Percentiles rank a stretch among this genome's conserved stretches.
Evolutionary conservation across 352 stramenopile species (phyloP).

Genomic region (Globisporangium spinosum): DNA sequence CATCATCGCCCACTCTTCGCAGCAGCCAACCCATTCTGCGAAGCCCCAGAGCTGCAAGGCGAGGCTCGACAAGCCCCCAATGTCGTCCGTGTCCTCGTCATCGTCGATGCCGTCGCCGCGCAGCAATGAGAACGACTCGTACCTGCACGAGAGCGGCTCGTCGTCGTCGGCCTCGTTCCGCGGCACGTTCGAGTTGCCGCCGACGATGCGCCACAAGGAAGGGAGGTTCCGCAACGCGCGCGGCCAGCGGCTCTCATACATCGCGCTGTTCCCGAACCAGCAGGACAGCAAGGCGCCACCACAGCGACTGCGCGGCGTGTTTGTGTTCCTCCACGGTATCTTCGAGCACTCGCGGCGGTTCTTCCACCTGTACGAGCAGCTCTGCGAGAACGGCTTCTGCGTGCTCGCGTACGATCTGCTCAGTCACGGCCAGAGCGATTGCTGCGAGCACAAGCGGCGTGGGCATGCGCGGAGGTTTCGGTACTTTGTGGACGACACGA

Average conservation of each 20-base stretch:
- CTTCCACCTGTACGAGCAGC: conserved; percentile 37
- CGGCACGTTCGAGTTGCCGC: conserved; percentile 29
- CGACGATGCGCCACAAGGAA: conserved; percentile 31
- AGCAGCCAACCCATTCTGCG: background rate
- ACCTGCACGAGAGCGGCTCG: background rate
- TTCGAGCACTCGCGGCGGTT: conserved; percentile 44
- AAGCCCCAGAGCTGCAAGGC: background rate
- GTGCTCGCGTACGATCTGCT: conserved; percentile 48
- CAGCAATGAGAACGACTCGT: background rate
- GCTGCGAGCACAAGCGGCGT: conserved; percentile 27
- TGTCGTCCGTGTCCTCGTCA: conserved; percentile 5
- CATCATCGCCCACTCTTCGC: background rate
- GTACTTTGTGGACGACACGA: conserved; percentile 52
- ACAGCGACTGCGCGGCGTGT: conserved; percentile 27
- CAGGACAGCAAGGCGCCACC: background rate
- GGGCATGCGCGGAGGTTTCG: conserved; percentile 33
- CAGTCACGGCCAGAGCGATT: conserved; percentile 42
- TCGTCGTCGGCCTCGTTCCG: background rate
- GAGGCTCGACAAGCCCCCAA: background rate
- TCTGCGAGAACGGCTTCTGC: conserved; percentile 35
- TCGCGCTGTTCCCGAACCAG: conserved; percentile 31
- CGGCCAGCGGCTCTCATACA: conserved; percentile 38
- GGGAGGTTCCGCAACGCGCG: conserved; percentile 38
- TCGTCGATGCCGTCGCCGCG: background rate
- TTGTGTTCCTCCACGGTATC: conserved; percentile 49